Conservation (phyloP, 108 stramenopile species). For the Fistulifera pelliculosa region DNA sequence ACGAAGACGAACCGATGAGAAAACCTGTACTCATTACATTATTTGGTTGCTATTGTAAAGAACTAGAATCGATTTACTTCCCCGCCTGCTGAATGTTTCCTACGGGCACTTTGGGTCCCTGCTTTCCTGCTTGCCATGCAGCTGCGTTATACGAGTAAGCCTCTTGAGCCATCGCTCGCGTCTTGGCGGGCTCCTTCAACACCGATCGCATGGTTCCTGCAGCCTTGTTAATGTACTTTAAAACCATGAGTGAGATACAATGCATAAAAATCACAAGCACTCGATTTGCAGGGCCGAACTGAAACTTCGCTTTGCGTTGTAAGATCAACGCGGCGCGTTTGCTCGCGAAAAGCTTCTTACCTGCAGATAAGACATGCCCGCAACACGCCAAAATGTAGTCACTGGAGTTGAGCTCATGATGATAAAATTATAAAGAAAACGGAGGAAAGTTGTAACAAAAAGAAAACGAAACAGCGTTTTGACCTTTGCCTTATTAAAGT, state of each 20-base stretch:
- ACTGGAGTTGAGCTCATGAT: slow-evolving; percentile 22
- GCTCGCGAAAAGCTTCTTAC: slow-evolving; percentile 26
- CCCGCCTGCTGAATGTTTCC: too few species aligned
- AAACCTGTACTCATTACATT: too few species aligned
- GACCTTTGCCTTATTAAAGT: too few species aligned
- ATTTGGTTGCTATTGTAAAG: too few species aligned
- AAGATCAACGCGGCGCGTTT: neutral
- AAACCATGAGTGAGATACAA: neutral
- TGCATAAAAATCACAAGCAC: neutral
- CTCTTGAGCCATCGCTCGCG: slow-evolving; percentile 69
- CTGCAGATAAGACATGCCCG: slow-evolving; percentile 89
- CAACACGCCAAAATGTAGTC: slow-evolving; percentile 87
- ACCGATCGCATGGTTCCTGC: slow-evolving; percentile 62
- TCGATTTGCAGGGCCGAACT: neutral
- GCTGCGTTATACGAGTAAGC: slow-evolving; percentile 64
- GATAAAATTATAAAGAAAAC: too few species aligned
- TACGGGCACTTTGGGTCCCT: slow-evolving; percentile 28
- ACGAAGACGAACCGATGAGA: too few species aligned
- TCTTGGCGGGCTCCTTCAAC: slow-evolving; percentile 85
- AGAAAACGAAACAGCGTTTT: too few species aligned
- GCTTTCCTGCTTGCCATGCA: slow-evolving; percentile 40
- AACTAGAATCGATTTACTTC: too few species aligned
- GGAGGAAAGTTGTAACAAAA: too few species aligned
- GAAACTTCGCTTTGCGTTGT: neutral
- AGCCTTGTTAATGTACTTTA: slow-evolving; percentile 79